Base-by-base conservation (phyloP, 2,329 filamentous ascomycete species). In the Scortechinia acanthostroma region DNA sequence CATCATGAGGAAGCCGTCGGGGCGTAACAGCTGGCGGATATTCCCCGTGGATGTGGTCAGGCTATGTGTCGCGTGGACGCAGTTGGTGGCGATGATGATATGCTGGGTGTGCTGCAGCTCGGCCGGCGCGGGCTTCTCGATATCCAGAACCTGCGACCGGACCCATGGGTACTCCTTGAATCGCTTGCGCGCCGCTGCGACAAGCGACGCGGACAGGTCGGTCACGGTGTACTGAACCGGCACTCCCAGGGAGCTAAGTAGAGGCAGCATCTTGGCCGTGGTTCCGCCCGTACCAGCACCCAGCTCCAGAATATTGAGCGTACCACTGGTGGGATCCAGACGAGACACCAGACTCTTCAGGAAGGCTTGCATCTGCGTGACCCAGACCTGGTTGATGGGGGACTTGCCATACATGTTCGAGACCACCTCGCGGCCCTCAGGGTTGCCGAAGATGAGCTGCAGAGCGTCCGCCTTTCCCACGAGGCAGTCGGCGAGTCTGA, bases 201-300 rank as follows among this genome's bases (percentile, higher is more conserved):
- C 25, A n/a, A 30, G 25, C 25, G 25, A 30, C 25, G 25, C 10
- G 0, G 68, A 65, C 3, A 73, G 43, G 35, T 72, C 69, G 1
- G 68, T 70, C 46, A 70, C 65, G 1, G 63, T 66, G 46, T 71
- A 71, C 4, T 56, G 46, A n/a, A 69, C 49, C 0, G 49, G 47
- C 2, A 64, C 45, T n/a, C 10, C n/a, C 0, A 46, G 42, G 0
- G 19, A 19, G 1, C 44, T 47, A 2, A 72, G 52, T 1, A 46
- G 33, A 0, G 55, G 47, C 0, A 65, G 45, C 1, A 70, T 20
- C 1, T 52, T 45, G 10, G 48, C 50, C 0, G 69, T 66, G 0
- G 69, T 71, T 0, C 63, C 66, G 2, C 69, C 68, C 1, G 66
- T 69, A 10, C 68, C 68, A 0, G 59, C 66, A 0, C 69, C 68